Conservation (phyloP, 2,329 filamentous ascomycete species). For the Huntiella decipiens region DNA sequence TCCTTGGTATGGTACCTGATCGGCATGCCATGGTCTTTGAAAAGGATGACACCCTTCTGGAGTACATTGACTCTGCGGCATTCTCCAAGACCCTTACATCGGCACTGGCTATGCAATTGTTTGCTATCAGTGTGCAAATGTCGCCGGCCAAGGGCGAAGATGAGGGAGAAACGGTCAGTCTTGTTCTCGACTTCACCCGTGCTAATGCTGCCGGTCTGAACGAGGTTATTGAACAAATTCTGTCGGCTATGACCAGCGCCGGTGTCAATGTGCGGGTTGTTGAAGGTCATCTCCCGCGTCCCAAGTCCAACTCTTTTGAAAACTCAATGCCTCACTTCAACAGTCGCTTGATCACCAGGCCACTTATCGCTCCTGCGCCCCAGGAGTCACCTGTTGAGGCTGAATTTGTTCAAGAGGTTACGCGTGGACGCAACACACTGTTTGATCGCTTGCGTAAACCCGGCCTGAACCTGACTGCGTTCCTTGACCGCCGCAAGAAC, state of each 20-base stretch:
- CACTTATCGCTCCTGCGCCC: constrained; percentile 42
- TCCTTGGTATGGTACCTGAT: constrained; percentile 94
- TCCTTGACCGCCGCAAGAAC: constrained; percentile 89
- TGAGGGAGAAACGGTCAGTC: constrained; percentile 36
- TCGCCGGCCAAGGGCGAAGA: constrained; percentile 36
- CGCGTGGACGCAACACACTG: constrained; percentile 61
- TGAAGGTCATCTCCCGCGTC: constrained; percentile 89
- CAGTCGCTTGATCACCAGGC: constrained; percentile 81
- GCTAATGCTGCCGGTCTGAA: constrained; percentile 93
- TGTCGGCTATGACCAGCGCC: constrained; percentile 66
- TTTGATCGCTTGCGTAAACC: constrained; percentile 90
- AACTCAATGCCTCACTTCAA: constrained; percentile 94
- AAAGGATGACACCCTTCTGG: constrained; percentile 54
- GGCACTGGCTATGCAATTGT: constrained; percentile 78
- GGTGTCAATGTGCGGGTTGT: constrained; percentile 77
- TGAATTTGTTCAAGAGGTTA: constrained; percentile 64
- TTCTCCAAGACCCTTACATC: constrained; percentile 63
- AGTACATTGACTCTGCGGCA: constrained; percentile 63
- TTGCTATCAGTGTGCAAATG: constrained; percentile 51
- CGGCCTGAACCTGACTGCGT: constrained; percentile 88
- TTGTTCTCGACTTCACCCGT: constrained; percentile 72
- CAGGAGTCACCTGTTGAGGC: constrained; percentile 81
- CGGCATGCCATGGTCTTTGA: constrained; percentile 79
- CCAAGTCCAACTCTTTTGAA: constrained; percentile 96
- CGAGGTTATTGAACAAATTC: constrained; percentile 88